A percentile compares a stretch with the other conserved stretches of the same genome.
phyloP scores from a whole-genome alignment of 139 green algal species.

The Chlorella sp. region DNA sequence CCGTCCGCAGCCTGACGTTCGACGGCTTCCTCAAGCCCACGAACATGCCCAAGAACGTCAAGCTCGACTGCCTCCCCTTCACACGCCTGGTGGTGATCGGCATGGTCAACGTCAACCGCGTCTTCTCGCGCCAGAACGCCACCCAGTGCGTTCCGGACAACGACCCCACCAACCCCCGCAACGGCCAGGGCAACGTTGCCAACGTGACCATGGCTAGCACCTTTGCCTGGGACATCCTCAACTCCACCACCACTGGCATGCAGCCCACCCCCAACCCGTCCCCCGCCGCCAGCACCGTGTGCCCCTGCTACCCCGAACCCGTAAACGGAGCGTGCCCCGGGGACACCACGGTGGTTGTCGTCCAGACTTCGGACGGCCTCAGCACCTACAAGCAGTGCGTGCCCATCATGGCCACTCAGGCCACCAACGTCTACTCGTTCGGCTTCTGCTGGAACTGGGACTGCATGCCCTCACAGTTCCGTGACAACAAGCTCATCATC shows the following conservation, averaged over 20 bases:
- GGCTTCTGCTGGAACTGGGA: constrained; percentile 8
- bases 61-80: background rate
- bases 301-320: too few species aligned
- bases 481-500: background rate
- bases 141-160: background rate
- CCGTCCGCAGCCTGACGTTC: background rate
- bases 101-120: background rate
- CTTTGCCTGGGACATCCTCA: background rate
- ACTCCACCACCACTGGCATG: background rate
- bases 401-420: background rate
- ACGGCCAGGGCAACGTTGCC: background rate
- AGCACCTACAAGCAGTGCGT: background rate
- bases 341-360: background rate
- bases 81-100: background rate
- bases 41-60: background rate
- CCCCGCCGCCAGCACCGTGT: too few species aligned
- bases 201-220: background rate
- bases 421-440: background rate
- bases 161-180: background rate
- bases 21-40: too few species aligned
- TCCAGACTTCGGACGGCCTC: background rate
- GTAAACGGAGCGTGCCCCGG: too few species aligned
- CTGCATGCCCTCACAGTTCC: constrained; percentile 3
- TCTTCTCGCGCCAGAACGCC: background rate
- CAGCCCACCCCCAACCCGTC: too few species aligned